Base-by-base conservation (phyloP, 306 rosid genomes). In the Mimosa pudica region DNA sequence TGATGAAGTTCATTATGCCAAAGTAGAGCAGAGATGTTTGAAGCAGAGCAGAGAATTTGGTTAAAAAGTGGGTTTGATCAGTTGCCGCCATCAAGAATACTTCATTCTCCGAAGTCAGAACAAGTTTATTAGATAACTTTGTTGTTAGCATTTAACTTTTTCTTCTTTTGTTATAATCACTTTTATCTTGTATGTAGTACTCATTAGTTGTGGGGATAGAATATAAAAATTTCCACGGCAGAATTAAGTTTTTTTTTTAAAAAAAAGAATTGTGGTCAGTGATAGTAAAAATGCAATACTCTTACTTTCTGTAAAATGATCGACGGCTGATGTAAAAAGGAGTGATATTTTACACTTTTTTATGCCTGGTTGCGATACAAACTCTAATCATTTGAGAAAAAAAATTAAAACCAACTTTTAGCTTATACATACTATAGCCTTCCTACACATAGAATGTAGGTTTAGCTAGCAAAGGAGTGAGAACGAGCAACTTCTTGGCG, bases 251-350 rank as follows among this genome's bases (percentile, higher is more conserved):
- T 75, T 14, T 44, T 36, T 35, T 65, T 24, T 24, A 24, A 24
- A 24, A 24, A 24, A 24, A 24, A 24, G 30, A 24, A 24, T 77
- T 44, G 38, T 76, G 77, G 77, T 3, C 67, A 41, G 33, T 72
- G 33, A 32, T 60, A 36, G 77, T 57, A 47, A 16, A 13, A 57
- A 30, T 38, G 42, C 42, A 38, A 76, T 72, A 73, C 60, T 47
- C 14, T 7, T 20, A 36, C 60, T 20, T 77, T 58, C 60, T 77
- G 57, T 52, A 49, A 8, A 47, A 47, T 70, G 76, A 51, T 9
- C 71, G 64, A 74, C 36, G 13, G 38, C 46, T 76, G 66, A 63
- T 75, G 41, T 66, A 49, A 64, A 36, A 54, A 54, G 7, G 10
- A 54, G 24, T 54, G 5, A 6, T 54, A 54, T 17, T 54, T 54